Base-by-base conservation (phyloP, 2,329 filamentous ascomycete genomes). In the Hyphodiscus sp. region DNA sequence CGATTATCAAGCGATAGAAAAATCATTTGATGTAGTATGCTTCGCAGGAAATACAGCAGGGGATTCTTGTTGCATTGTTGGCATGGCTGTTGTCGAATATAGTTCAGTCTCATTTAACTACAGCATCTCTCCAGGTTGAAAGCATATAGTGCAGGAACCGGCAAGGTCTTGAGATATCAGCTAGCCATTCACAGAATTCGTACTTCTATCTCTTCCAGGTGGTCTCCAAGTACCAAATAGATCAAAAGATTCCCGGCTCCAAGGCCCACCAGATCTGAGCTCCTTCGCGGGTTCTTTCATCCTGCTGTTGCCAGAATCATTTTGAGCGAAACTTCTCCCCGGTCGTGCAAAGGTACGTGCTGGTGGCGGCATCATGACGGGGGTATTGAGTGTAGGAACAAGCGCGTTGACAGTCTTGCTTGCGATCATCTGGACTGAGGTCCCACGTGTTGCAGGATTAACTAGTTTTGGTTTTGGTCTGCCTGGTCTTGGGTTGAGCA, bases 231-330 rank as follows among this genome's bases (percentile, higher is more conserved):
- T 50, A 19, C 61, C 65, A 57, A 70, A 67, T n/a, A 70, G 57
- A 59, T 70, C 68, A 49, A 66, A 66, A 4, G 67, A 62, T 56
- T 70, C 67, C 38, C 65, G 60, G 57, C 67, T 69, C 68, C 68
- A 70, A 5, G 68, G 64, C 1, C 67, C 67, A 16, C 45, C 16
- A 23, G 20, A 13, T 45, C 5, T 45, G 3, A 45, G 5, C n/a
- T 45, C 42, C 42, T 23, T 45, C 13, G n/a, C 42, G 2, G 42
- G 6, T 9, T 23, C 29, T 41, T 42, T 47, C 41, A 44, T 45
- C 43, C 49, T 46, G 38, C 38, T 19, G n/a, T 42, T 11, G 11
- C 15, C 15, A 43, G 43, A 5, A 20, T 53, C 41, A 30, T 41
- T 51, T 45, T 54, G 26, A 45, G 48, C 30, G 44, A 29, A 19